Evolutionary conservation across 192 early-diverging fungal species (phyloP).

Genomic region (Coemansia sp.): DNA sequence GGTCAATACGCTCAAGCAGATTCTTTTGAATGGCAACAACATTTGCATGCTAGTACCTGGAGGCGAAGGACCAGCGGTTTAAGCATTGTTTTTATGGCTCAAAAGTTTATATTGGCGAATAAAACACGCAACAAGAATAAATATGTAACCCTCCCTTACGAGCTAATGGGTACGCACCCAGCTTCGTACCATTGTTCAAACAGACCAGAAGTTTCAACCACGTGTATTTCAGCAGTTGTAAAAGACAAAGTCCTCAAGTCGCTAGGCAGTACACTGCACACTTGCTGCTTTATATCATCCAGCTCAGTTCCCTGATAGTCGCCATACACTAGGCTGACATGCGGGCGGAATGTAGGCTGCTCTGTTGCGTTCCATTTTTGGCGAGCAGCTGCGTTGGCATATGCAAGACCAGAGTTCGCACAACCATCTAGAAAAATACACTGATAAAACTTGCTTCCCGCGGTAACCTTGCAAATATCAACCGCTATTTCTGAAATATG

Average conservation of each 20-base stretch:
- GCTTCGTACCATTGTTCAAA: conserved; percentile 32
- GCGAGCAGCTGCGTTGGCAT: conserved; percentile 27
- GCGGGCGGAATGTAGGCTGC: conserved; percentile 24
- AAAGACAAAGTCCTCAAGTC: conserved; percentile 24
- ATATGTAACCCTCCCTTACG: background rate
- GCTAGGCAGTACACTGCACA: conserved; percentile 13
- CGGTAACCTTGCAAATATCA: conserved; percentile 5
- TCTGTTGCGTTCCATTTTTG: conserved; percentile 22
- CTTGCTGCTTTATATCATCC: conserved; percentile 1
- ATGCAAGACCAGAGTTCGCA: background rate
- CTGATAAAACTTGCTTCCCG: conserved; percentile 31
- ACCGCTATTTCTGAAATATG: conserved; percentile 18
- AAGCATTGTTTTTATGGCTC: background rate
- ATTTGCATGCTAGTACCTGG: conserved; percentile 85
- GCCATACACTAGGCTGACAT: conserved; percentile 43
- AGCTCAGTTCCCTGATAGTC: conserved; percentile 7
- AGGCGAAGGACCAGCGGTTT: conserved; percentile 22
- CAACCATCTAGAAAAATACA: conserved; percentile 28
- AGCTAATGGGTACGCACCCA: conserved; percentile 20
- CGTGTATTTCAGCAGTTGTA: conserved; percentile 17
- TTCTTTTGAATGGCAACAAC: conserved; percentile 96
- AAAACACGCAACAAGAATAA: no score
- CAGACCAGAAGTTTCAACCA: conserved; percentile 29
- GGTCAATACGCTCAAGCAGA: conserved; percentile 78
- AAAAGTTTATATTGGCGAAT: background rate